phyloP scores from a whole-genome alignment of 495 filamentous ascomycete species.

The Xanthoparmelia taractica region DNA sequence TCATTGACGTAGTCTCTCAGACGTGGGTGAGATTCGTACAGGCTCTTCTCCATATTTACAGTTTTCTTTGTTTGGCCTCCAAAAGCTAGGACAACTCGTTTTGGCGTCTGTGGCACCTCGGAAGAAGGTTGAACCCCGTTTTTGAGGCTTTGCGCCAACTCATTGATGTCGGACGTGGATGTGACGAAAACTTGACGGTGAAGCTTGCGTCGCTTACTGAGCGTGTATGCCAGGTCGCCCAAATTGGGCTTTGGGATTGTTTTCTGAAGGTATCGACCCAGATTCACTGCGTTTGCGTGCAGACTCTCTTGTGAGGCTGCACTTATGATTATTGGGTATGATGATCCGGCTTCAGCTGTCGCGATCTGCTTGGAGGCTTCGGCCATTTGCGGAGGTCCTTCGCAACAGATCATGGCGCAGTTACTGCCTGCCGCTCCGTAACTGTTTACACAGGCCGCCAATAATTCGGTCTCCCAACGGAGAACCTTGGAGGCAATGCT shows the following conservation, averaged over 20 bases:
- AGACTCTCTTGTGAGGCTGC: constrained; percentile 21
- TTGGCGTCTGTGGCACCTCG: constrained; percentile 9
- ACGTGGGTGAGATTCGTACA: constrained; percentile 29
- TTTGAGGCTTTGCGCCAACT: background rate
- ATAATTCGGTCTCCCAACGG: constrained; percentile 13
- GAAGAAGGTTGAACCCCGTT: background rate
- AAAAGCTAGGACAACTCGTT: constrained; percentile 31
- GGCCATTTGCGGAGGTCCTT: constrained; percentile 7
- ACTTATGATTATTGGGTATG: constrained; percentile 21
- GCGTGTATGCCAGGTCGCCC: constrained; percentile 22
- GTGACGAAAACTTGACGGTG: constrained; percentile 10
- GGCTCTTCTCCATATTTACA: constrained; percentile 23
- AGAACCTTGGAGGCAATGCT: constrained; percentile 33
- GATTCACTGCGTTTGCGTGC: constrained; percentile 16
- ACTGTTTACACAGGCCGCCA: constrained; percentile 37
- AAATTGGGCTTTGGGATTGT: constrained; percentile 6
- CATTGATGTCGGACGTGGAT: constrained; percentile 9
- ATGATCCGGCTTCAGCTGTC: constrained; percentile 2
- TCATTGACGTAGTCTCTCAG: constrained; percentile 32
- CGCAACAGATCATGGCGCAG: constrained; percentile 24
- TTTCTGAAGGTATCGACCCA: constrained; percentile 12
- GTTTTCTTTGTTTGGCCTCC: constrained; percentile 30
- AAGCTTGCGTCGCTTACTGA: constrained; percentile 11
- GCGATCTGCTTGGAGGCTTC: constrained; percentile 6
- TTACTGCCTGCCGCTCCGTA: constrained; percentile 45